Percentiles rank a stretch among this genome's conserved stretches.
phyloP scores from a whole-genome alignment of 257 asterid species.

The Vinca minor region DNA sequence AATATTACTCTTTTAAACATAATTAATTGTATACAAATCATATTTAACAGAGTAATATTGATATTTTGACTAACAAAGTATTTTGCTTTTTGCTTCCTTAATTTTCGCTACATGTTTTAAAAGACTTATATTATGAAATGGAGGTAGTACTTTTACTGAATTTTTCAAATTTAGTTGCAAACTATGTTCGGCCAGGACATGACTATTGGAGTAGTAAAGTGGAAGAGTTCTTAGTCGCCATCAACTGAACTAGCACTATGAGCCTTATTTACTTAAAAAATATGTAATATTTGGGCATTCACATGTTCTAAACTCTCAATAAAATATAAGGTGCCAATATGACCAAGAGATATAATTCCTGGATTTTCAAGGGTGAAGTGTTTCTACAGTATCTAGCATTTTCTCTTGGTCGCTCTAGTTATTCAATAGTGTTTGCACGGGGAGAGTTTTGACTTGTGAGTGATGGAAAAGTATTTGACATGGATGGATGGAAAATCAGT shows the following conservation, averaged over 20 bases:
- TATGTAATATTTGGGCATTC: not conserved
- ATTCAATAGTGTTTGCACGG: not conserved
- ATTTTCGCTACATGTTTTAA: too few relatives aligned
- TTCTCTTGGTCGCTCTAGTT: not conserved
- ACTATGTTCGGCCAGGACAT: not conserved
- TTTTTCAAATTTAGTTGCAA: not conserved
- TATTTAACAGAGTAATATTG: too few relatives aligned
- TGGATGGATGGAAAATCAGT: not conserved
- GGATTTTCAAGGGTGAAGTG: too few relatives aligned
- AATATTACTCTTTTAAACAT: too few relatives aligned
- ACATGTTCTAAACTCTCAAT: too few relatives aligned
- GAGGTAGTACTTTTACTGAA: not conserved
- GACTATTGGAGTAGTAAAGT: not conserved
- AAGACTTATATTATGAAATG: too few relatives aligned
- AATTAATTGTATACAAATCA: too few relatives aligned
- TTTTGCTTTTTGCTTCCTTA: too few relatives aligned
- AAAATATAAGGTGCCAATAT: too few relatives aligned
- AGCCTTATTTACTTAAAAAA: not conserved
- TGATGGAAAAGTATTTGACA: not conserved
- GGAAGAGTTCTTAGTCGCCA: too few relatives aligned
- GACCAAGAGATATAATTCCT: not conserved
- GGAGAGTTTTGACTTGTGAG: not conserved
- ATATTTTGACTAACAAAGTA: too few relatives aligned
- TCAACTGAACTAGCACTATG: not conserved
- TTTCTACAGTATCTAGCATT: not conserved